Evolutionary conservation across 2,329 filamentous ascomycete species (phyloP).

Genomic region (Teratosphaeria zuluensis): DNA sequence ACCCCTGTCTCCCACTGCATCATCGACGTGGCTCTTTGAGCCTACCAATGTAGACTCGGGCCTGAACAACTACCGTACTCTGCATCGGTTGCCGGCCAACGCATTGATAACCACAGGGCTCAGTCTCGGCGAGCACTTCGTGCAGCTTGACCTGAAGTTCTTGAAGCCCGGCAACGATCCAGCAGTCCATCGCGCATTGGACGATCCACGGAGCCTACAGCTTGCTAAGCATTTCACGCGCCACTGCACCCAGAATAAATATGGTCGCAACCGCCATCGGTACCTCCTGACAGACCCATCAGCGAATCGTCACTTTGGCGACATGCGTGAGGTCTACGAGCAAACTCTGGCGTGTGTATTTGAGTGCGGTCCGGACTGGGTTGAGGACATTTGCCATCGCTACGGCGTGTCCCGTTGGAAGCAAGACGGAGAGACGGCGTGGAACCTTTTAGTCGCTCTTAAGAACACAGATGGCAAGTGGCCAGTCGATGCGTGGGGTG

Average conservation of each 20-base stretch:
- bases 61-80: constrained; percentile 25
- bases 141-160: constrained; percentile 32
- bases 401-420: constrained; percentile 24
- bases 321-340: constrained; percentile 32
- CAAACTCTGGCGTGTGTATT: constrained; percentile 33
- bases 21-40: constrained; percentile 21
- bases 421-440: constrained; percentile 20
- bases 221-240: constrained; percentile 28
- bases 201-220: constrained; percentile 11
- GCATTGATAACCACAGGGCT: constrained; percentile 14
- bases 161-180: constrained; percentile 18
- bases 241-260: constrained; percentile 21
- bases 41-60: constrained; percentile 25
- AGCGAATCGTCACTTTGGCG: constrained; percentile 26
- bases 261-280: constrained; percentile 23
- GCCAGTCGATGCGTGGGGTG: constrained; percentile 20
- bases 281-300: constrained; percentile 21
- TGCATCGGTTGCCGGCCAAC: constrained; percentile 15
- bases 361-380: constrained; percentile 31
- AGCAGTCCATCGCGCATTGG: constrained; percentile 5
- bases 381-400: constrained; percentile 25
- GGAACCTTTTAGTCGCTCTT: constrained; percentile 26
- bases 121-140: constrained; percentile 28
- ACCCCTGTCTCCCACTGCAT: constrained; percentile 7
- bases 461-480: constrained; percentile 26